Evolutionary conservation across 78 protist genomes (phyloP), one percentile per base, ranked within the genome.

Genomic region (Dictyostelium intermedium): DNA sequence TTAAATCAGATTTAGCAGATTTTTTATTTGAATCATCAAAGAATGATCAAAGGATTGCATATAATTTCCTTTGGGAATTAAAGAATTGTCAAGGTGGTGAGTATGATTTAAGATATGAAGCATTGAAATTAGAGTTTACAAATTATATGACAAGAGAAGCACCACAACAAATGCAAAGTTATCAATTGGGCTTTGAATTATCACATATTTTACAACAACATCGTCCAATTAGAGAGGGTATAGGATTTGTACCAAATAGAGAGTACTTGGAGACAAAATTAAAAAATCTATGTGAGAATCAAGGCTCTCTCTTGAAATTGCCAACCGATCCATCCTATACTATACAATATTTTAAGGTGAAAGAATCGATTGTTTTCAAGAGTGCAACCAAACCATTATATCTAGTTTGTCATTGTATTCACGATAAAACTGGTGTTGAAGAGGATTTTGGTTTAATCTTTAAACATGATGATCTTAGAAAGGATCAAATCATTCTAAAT

Each of bases 401-500:
- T 39, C 8, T 89, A 11, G 32, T 53, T 32, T 78, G 72, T 27
- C 43, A 47, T 45, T 80, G 85, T 47, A 32, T 32, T 1, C 2
- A 89, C 3, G n/a, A 43, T n/a, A 0, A 18, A 16, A 63, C 81
- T 14, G 77, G 56, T 8, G 61, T 70, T 4, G 69, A 80, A n/a
- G 32, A 9, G 0, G 39, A 16, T 2, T 23, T 92, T 25, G 43
- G 45, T 34, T 27, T 97, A 20, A 91, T 95, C 23, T 96, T 96
- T 23, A 80, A 45, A 37, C 61, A 95, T 3, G 95, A 47, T 74
- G 95, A 73, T 23, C 35, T 63, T 3, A 91, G 85, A 80, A 95
- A 82, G 9, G 91, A 94, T 39, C 45, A 76, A 85, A 20, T 97
- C 50, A 98, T 98, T 77, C 87, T 94, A 76, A 98, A 98, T 83